Evolutionary conservation across 345 rosid genomes (phyloP), one percentile per base, ranked within the genome.

Genomic region (Populus deltoides): DNA sequence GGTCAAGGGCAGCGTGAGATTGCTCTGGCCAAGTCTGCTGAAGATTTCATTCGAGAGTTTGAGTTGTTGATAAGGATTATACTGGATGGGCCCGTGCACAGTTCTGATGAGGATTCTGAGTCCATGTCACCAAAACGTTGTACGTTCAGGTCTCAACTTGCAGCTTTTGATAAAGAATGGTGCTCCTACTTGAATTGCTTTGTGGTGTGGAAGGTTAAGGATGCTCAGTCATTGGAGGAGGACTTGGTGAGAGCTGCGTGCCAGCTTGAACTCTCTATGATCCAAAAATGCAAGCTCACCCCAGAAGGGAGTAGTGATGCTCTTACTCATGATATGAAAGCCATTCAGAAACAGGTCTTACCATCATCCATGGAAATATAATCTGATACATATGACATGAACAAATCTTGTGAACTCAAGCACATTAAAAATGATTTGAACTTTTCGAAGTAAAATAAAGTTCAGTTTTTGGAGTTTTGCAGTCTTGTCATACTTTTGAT

Each of bases 241-340:
- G 97, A 97, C 83, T 83, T 97, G 85, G 97, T 92, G 8, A 89
- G 95, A 86, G 98, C 99, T 22, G 99, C 98, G 31, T 96, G 99
- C 89, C 97, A 93, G 87, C 98, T 96, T 70, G 99, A 96, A 87
- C 93, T 93, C 47, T 96, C 97, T 59, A 96, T 96, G 99, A 91
- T 96, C 79, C 92, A 93, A 36, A 93, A 92, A 77, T 93, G 98
- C 86, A 92, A 88, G 85, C 71, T 93, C 78, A 90, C 90, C 61
- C 81, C 92, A 8, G 90, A 87, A 80, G 98, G 94, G 70, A 92
- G 82, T 33, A 80, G 36, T 70, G 77, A 76, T 71, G 72, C 75
- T 49, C 97, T 96, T 83, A 91, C 90, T 76, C 97, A 91, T 89
- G 99, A 93, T 85, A 77, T 90, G 97, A 93, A 89, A 86, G 99